A percentile compares a stretch with the other conserved stretches of the same genome.
Conservation (phyloP, 192 early-diverging fungal species). For the Piromyces sp. region DNA sequence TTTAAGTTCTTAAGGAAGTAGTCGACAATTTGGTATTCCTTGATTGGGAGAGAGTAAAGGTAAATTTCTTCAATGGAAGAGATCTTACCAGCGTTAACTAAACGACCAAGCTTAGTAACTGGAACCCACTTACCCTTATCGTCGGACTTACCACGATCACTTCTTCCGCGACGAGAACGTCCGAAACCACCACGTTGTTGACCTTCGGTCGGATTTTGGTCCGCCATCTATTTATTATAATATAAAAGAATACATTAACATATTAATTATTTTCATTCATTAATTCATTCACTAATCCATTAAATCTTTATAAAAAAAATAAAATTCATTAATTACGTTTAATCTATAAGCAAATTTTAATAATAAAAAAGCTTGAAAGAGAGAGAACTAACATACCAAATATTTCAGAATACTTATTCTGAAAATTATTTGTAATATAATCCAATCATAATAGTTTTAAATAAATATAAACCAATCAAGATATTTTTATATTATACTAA, state of each 20-base stretch:
- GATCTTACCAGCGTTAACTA: slow-evolving; percentile 95
- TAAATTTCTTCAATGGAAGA: slow-evolving; percentile 94
- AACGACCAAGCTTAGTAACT: slow-evolving; percentile 97
- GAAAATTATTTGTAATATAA: not conserved
- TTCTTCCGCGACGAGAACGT: slow-evolving; percentile 41
- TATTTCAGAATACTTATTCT: not conserved
- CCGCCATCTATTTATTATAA: not conserved
- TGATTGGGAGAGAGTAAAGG: slow-evolving; percentile 94
- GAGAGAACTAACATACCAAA: not conserved
- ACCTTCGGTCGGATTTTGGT: slow-evolving; percentile 6
- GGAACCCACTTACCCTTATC: slow-evolving; percentile 59
- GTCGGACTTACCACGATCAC: slow-evolving; percentile 64
- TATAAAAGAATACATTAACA: too few relatives aligned
- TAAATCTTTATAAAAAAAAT: too few relatives aligned
- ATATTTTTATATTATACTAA: too few relatives aligned
- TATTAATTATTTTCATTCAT: not conserved
- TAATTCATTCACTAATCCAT: not conserved
- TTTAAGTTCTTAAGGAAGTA: slow-evolving; percentile 83
- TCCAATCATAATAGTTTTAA: not conserved
- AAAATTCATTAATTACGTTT: not conserved
- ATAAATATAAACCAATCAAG: not conserved
- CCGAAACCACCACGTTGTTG: slow-evolving; percentile 66
- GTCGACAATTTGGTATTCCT: slow-evolving; percentile 99
- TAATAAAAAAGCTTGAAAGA: not conserved
- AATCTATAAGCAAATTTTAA: not conserved